Percentiles rank a stretch among this genome's conserved stretches.
phyloP scores from a whole-genome alignment of 2,329 filamentous ascomycete species.

The Diaporthe capsici region DNA sequence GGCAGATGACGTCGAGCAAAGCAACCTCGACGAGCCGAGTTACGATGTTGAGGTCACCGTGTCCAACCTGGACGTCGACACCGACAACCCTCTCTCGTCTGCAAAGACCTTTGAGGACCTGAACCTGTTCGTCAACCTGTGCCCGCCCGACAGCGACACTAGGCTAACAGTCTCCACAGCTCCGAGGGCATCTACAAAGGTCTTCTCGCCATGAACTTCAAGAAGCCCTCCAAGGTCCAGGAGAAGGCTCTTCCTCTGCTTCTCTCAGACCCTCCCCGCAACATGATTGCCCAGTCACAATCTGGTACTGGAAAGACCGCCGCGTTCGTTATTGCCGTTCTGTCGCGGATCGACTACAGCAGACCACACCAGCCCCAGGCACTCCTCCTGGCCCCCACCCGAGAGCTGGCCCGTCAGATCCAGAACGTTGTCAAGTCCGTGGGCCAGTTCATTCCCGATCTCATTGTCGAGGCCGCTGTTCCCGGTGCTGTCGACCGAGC shows the following conservation, averaged over 20 bases:
- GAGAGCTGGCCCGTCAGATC: slow-evolving; percentile 96
- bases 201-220: slow-evolving; percentile 85
- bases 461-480: slow-evolving; percentile 86
- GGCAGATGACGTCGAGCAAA: slow-evolving; percentile 50
- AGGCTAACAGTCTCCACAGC: slow-evolving; percentile 44
- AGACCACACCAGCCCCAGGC: slow-evolving; percentile 83
- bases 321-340: slow-evolving; percentile 92
- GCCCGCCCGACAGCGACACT: slow-evolving; percentile 41
- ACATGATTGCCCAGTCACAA: slow-evolving; percentile 99
- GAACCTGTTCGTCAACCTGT: slow-evolving; percentile 75
- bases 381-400: slow-evolving; percentile 89
- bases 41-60: slow-evolving; percentile 95
- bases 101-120: slow-evolving; percentile 87
- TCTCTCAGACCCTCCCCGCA: slow-evolving; percentile 85
- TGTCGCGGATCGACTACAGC: slow-evolving; percentile 85
- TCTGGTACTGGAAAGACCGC: slow-evolving; percentile 98
- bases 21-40: slow-evolving; percentile 71
- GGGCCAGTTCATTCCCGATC: slow-evolving; percentile 83
- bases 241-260: slow-evolving; percentile 93
- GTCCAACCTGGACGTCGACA: slow-evolving; percentile 88
- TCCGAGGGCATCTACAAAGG: slow-evolving; percentile 81
- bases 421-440: slow-evolving; percentile 86
- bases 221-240: slow-evolving; percentile 97
- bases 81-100: slow-evolving; percentile 89
- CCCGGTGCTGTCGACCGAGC: slow-evolving; percentile 81